Evolutionary conservation across 2,329 filamentous ascomycete genomes (phyloP).

Genomic region (Chrysosporium keratinophilum): DNA sequence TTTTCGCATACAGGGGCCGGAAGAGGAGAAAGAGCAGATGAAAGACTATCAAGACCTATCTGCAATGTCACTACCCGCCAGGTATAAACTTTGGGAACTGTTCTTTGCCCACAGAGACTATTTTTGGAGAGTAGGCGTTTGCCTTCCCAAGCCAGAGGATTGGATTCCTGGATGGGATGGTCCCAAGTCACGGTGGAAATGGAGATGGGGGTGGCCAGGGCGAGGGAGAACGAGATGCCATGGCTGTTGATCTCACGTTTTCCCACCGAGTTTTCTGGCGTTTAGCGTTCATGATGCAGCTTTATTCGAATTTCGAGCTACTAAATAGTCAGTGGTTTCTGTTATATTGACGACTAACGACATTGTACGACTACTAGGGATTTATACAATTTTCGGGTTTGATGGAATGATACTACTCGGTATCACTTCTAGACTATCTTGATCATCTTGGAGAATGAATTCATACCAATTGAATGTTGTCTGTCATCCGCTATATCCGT

Average conservation of each 20-base stretch:
- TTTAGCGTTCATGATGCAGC: neutral
- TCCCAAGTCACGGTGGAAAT: conserved; percentile 11
- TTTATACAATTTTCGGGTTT: too few relatives aligned
- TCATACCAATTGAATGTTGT: too few relatives aligned
- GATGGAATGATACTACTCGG: too few relatives aligned
- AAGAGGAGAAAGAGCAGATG: neutral
- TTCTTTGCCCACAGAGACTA: conserved; percentile 94
- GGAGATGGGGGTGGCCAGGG: conserved; percentile 10
- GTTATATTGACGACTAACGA: too few relatives aligned
- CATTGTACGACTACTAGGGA: too few relatives aligned
- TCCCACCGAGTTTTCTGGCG: neutral
- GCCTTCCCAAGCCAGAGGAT: conserved; percentile 54
- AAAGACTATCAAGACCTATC: neutral
- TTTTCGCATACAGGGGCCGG: conserved; percentile 10
- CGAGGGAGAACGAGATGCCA: neutral
- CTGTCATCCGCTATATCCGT: too few relatives aligned
- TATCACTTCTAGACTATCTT: too few relatives aligned
- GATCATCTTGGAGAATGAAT: too few relatives aligned
- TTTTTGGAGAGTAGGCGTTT: conserved; percentile 86
- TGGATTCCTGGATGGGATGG: conserved; percentile 7
- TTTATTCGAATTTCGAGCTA: neutral
- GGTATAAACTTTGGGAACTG: conserved; percentile 68
- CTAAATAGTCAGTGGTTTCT: too few relatives aligned
- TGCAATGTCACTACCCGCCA: neutral
- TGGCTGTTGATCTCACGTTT: neutral